A percentile compares a stretch with the other conserved stretches of the same genome.
Conservation (phyloP, 345 rosid genomes). For the Melaleuca alternifolia region DNA sequence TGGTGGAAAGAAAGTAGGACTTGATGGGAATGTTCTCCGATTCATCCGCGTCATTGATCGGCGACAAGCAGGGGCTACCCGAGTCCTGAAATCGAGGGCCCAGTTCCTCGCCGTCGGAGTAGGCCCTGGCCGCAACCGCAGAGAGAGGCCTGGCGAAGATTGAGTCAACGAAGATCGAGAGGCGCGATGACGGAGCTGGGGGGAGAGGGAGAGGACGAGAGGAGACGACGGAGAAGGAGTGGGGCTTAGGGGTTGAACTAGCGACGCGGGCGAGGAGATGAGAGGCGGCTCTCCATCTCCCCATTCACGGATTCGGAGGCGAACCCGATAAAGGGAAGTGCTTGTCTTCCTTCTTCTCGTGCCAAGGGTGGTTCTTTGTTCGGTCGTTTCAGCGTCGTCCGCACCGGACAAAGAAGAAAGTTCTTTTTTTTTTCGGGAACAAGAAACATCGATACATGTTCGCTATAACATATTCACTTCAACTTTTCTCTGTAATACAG, state of each 20-base stretch:
- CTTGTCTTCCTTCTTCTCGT: background rate
- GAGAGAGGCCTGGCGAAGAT: conserved; percentile 29
- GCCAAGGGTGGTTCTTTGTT: background rate
- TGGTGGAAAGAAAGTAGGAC: conserved; percentile 76
- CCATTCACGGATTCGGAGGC: conserved; percentile 37
- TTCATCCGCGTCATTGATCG: conserved; percentile 36
- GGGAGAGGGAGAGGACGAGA: background rate
- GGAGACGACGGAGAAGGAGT: background rate
- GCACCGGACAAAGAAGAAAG: background rate
- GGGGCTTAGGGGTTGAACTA: background rate
- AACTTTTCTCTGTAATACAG: too few species aligned
- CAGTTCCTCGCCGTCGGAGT: conserved; percentile 11
- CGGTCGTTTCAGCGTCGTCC: background rate
- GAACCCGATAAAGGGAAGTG: background rate
- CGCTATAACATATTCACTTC: too few species aligned
- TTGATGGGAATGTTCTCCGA: conserved; percentile 45
- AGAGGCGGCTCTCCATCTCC: conserved; percentile 56
- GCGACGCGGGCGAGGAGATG: conserved; percentile 20
- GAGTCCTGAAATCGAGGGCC: conserved; percentile 41
- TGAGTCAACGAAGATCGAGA: background rate
- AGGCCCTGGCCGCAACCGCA: conserved; percentile 38
- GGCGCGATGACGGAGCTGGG: background rate
- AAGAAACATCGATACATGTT: too few species aligned
- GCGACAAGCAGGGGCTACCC: background rate
- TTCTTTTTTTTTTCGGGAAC: too few species aligned